Base-by-base conservation (phyloP, 2,329 filamentous ascomycete species). In the Fusarium sp. region DNA sequence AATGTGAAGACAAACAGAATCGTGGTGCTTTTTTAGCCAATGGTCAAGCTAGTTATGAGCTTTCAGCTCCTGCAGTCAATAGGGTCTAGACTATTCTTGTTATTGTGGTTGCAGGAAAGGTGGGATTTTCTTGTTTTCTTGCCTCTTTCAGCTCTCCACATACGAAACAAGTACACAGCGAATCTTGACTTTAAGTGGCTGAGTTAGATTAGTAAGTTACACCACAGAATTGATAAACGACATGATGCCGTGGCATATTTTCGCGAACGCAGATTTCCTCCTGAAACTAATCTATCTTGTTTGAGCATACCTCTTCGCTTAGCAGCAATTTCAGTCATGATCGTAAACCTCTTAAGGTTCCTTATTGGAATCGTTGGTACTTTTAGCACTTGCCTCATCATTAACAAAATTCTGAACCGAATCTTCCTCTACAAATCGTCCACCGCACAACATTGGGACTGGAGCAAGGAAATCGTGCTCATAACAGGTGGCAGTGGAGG, bases 261-360 rank as follows among this genome's bases (percentile, higher is more conserved):
- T 30, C 4, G 6, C 15, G 26, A 9, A 16, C 14, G 4, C 6
- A 47, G 20, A 15, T n/a, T 31, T 18, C 11, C 45, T 48, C 12
- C 45, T 2, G 0, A 14, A 14, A 5, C 15, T 18, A 28, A 2
- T 31, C 11, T 18, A 3, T 14, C 28, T 24, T 24, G 2, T 48
- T 31, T 13, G 10, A 16, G 1, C 1, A 47, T n/a, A 0, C 3
- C 22, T 18, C 2, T 24, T 18, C 5, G 3, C 18, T 3, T 5
- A 24, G 11, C 2, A 48, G 1, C 7, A 7, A 31, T 3, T 18
- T 5, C 1, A 31, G 15, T 10, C 45, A 48, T 48, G 45, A 18
- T 3, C 12, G 18, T 6, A 48, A 31, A 4, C 15, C 3, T 48
- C 22, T 18, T 31, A 0, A 14, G 6, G 11, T 31, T 31, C 28